A percentile compares a stretch with the other conserved stretches of the same genome.
Evolutionary conservation across 768 basidiomycete genomes (phyloP).

Genomic region (Xerocomus spinulosus): DNA sequence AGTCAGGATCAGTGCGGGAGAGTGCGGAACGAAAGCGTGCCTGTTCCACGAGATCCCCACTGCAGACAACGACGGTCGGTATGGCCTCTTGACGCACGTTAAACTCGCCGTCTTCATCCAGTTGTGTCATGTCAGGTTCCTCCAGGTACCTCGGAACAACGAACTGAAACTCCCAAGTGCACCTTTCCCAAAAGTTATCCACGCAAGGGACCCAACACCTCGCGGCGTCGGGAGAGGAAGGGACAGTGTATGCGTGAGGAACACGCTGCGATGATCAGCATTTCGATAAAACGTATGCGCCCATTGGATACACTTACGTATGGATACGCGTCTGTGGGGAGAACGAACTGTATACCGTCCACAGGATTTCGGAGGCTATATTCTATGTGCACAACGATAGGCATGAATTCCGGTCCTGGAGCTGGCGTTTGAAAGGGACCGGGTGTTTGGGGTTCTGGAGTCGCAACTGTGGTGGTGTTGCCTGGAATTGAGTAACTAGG

Average conservation of each 20-base stretch:
- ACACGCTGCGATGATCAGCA: conserved; percentile 56
- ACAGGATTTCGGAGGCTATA: conserved; percentile 81
- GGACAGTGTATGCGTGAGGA: conserved; percentile 89
- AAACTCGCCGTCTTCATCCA: conserved; percentile 40
- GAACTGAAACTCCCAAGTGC: conserved; percentile 98
- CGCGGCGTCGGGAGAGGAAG: conserved; percentile 86
- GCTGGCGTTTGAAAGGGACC: conserved; percentile 35
- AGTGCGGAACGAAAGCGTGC: conserved; percentile 38
- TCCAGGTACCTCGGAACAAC: conserved; percentile 83
- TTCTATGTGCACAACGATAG: conserved; percentile 69
- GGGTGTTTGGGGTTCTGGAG: conserved; percentile 80
- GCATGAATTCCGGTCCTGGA: conserved; percentile 61
- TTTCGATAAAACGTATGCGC: neutral
- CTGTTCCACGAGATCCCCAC: conserved; percentile 93
- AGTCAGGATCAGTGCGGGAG: conserved; percentile 6
- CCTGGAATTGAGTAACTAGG: conserved; percentile 3
- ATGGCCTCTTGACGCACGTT: conserved; percentile 52
- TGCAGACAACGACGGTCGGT: conserved; percentile 87
- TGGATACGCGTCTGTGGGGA: conserved; percentile 78
- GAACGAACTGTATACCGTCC: conserved; percentile 81
- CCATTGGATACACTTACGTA: conserved; percentile 52
- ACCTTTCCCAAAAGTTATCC: conserved; percentile 92
- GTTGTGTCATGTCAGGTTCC: conserved; percentile 37
- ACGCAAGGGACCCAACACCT: conserved; percentile 98
- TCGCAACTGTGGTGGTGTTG: conserved; percentile 46